Evolutionary conservation across 2,329 filamentous ascomycete species (phyloP).

Genomic region (Chrysoporthe austroafricana): DNA sequence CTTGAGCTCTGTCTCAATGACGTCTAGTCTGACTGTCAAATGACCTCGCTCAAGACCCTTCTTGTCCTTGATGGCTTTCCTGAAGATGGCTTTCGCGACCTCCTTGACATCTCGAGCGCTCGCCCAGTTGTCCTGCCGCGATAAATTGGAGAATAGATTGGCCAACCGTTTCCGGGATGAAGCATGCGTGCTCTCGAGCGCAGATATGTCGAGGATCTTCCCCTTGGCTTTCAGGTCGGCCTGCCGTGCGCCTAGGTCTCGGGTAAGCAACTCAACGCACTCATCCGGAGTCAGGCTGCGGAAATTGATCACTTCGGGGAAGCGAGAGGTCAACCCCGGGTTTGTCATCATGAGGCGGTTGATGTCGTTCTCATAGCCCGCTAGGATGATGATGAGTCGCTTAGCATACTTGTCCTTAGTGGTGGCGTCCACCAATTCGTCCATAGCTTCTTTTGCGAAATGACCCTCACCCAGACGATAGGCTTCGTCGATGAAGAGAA

Average conservation of each 20-base stretch:
- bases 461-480: conserved; percentile 63
- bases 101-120: conserved; percentile 66
- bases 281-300: conserved; percentile 44
- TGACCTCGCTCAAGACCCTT: conserved; percentile 26
- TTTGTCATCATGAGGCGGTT: conserved; percentile 65
- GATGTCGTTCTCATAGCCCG: conserved; percentile 70
- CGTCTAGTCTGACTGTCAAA: conserved; percentile 24
- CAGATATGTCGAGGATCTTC: conserved; percentile 32
- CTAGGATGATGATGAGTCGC: conserved; percentile 69
- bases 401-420: conserved; percentile 60
- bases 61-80: conserved; percentile 40
- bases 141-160: conserved; percentile 45
- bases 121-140: conserved; percentile 57
- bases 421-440: conserved; percentile 55
- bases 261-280: conserved; percentile 50
- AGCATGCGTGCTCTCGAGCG: conserved; percentile 35
- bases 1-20: conserved; percentile 28
- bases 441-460: conserved; percentile 61
- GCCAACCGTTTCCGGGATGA: conserved; percentile 35
- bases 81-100: conserved; percentile 55
- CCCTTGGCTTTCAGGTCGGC: conserved; percentile 13
- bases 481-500: conserved; percentile 75
- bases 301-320: conserved; percentile 66
- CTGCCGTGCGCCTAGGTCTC: conserved; percentile 36
- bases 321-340: conserved; percentile 65